A percentile compares a stretch with the other conserved stretches of the same genome.
Conservation (phyloP, 176 grass and related monocot genomes). For the Carex littledalei region DNA sequence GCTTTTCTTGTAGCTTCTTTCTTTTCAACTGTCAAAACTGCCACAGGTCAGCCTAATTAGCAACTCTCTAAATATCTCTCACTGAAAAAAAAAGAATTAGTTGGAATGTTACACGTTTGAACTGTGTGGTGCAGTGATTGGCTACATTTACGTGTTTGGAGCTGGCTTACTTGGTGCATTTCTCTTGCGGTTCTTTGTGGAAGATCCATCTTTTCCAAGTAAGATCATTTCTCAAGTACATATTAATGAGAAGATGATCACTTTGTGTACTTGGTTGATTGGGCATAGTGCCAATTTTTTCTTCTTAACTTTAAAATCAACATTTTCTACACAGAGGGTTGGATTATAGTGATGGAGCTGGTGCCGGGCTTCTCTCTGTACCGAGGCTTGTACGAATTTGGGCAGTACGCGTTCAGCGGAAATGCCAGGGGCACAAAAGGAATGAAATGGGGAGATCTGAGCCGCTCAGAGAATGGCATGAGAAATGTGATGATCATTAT, state of each 20-base stretch:
- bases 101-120: too few relatives aligned
- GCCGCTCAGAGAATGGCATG: conserved; percentile 56
- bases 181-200: conserved; percentile 61
- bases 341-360: conserved; percentile 80
- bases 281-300: not conserved
- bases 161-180: conserved; percentile 63
- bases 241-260: not conserved
- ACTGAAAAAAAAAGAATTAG: too few relatives aligned
- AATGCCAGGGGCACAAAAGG: conserved; percentile 42
- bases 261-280: not conserved
- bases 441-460: conserved; percentile 71
- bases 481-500: conserved; percentile 68
- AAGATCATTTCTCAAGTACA: conserved; percentile 29
- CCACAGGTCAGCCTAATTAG: conserved; percentile 39
- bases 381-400: conserved; percentile 72
- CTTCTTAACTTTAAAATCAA: not conserved
- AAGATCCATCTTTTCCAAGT: conserved; percentile 66
- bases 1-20: conserved; percentile 60
- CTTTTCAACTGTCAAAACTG: conserved; percentile 72
- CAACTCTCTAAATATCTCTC: not conserved
- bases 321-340: conserved; percentile 47
- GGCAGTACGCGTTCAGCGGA: conserved; percentile 48
- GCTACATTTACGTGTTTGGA: conserved; percentile 85
- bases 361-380: conserved; percentile 82
- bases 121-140: conserved; percentile 50